phyloP scores from a whole-genome alignment of 257 asterid species.

The Ballota nigra region DNA sequence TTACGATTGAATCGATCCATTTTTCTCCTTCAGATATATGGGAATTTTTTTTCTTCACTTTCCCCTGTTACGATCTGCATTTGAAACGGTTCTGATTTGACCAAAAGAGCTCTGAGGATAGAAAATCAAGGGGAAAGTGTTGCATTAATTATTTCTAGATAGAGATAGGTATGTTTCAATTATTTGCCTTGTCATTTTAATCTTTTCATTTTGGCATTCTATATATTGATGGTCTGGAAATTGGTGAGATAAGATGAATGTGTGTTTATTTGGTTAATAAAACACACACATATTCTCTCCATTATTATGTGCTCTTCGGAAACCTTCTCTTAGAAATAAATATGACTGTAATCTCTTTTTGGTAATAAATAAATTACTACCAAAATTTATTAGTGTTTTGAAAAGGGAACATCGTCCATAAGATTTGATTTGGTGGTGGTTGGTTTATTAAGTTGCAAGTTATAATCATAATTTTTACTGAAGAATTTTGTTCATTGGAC shows the following conservation, averaged over 20 bases:
- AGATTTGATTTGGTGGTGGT: background rate
- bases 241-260: background rate
- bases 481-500: constrained; percentile 8
- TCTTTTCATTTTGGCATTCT: background rate
- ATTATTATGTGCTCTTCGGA: background rate
- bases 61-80: constrained; percentile 39
- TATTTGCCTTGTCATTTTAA: background rate
- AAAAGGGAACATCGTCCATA: constrained; percentile 1
- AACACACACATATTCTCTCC: background rate
- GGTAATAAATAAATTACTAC: constrained; percentile 17
- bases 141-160: constrained; percentile 23
- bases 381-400: constrained; percentile 11
- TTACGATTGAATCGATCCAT: constrained; percentile 18
- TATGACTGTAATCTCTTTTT: constrained; percentile 10
- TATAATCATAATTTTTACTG: background rate
- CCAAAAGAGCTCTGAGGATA: constrained; percentile 23
- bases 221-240: constrained; percentile 1
- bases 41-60: background rate
- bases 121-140: constrained; percentile 25
- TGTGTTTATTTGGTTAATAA: background rate
- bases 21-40: background rate
- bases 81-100: constrained; percentile 37
- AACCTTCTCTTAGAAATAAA: background rate
- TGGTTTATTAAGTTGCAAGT: constrained; percentile 2
- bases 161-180: constrained; percentile 43